Percentiles rank a stretch among this genome's conserved stretches.
These are phyloP conservation scores for Glomus cerebriforme DNA, from an alignment of 192 early-diverging fungal species.

Conservation along the genomic window DNA sequence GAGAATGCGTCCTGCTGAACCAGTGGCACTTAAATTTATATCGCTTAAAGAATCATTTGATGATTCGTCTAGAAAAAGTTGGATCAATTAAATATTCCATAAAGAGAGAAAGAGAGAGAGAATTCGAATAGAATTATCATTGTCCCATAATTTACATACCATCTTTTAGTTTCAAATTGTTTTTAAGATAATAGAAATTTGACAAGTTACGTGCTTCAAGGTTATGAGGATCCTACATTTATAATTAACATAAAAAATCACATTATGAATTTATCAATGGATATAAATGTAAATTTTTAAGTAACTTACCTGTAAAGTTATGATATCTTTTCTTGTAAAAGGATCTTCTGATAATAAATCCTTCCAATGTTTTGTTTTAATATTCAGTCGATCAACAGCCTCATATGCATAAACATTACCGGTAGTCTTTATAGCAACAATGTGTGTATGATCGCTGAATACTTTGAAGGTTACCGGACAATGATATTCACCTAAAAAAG, in stretches of 20 bases:
- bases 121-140: not conserved
- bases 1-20: conserved; percentile 59
- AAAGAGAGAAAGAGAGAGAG: no score
- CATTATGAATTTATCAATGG: not conserved
- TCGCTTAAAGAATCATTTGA: conserved; percentile 54
- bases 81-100: not conserved
- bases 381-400: conserved; percentile 83
- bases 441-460: conserved; percentile 81
- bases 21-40: conserved; percentile 59
- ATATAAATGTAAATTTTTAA: not conserved
- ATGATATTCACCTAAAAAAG: conserved; percentile 64
- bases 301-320: conserved; percentile 74
- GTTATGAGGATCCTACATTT: conserved; percentile 77
- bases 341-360: conserved; percentile 88
- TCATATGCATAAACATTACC: conserved; percentile 90
- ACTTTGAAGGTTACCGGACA: conserved; percentile 92
- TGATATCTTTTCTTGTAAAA: conserved; percentile 85
- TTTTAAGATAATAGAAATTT: conserved; percentile 76
- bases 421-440: conserved; percentile 81
- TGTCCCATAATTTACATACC: conserved; percentile 34
- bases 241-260: conserved; percentile 16
- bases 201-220: conserved; percentile 64
- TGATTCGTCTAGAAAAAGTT: not conserved
- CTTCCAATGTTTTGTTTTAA: conserved; percentile 80
- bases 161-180: conserved; percentile 63